A percentile compares a stretch with the other conserved stretches of the same genome.
phyloP scores from a whole-genome alignment of 1,284 basidiomycete species.

The Marasmius sp. region DNA sequence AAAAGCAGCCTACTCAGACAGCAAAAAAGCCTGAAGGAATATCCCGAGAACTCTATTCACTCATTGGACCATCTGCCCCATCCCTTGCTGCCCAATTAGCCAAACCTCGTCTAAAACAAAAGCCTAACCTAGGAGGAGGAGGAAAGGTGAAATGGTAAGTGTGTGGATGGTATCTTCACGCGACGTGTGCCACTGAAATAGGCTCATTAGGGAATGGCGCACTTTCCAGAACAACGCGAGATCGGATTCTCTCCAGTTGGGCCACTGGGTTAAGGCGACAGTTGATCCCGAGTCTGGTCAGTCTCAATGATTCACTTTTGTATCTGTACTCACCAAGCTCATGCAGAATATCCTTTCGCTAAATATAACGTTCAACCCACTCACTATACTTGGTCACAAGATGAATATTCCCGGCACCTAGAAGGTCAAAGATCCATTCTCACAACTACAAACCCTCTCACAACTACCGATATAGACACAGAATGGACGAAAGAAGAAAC shows the following conservation, averaged over 20 bases:
- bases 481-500: slow-evolving; percentile 96
- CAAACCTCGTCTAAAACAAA: slow-evolving; percentile 86
- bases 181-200: slow-evolving; percentile 1
- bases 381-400: slow-evolving; percentile 82
- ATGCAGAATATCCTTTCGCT: slow-evolving; percentile 71
- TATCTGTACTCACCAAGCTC: not conserved
- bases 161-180: not conserved
- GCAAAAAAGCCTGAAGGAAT: slow-evolving; percentile 85
- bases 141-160: slow-evolving; percentile 66
- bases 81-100: slow-evolving; percentile 74
- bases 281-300: slow-evolving; percentile 55
- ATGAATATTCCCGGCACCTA: slow-evolving; percentile 86
- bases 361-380: slow-evolving; percentile 77
- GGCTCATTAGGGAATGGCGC: slow-evolving; percentile 67
- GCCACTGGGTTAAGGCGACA: slow-evolving; percentile 70
- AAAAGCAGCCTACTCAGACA: slow-evolving; percentile 36
- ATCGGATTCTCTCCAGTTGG: slow-evolving; percentile 56
- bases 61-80: slow-evolving; percentile 91
- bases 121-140: slow-evolving; percentile 68
- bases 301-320: slow-evolving; percentile 9
- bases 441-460: not conserved
- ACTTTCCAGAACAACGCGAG: slow-evolving; percentile 69
- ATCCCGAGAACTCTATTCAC: slow-evolving; percentile 87
- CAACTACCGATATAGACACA: slow-evolving; percentile 47
- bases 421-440: slow-evolving; percentile 50